These are phyloP conservation scores for Ustilaginoidea virens DNA, from an alignment of 2,329 filamentous ascomycete species.

Conservation along the genomic window DNA sequence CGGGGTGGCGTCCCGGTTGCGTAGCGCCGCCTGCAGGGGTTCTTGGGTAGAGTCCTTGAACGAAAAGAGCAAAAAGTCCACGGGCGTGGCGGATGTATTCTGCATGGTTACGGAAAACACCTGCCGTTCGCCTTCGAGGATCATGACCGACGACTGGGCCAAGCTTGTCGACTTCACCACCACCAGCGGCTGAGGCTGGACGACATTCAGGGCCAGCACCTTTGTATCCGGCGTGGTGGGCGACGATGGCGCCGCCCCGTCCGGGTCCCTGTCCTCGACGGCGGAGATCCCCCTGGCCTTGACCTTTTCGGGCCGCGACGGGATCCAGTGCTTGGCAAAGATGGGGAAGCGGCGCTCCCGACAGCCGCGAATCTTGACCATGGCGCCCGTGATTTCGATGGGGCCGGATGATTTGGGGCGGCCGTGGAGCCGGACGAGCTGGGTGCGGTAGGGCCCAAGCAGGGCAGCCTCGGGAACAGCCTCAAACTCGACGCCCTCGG, in stretches of 20 bases:
- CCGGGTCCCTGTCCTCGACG: conserved; percentile 29
- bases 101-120: conserved; percentile 64
- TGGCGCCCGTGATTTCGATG: conserved; percentile 61
- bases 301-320: conserved; percentile 53
- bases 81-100: conserved; percentile 62
- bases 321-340: conserved; percentile 61
- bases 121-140: conserved; percentile 77
- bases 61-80: conserved; percentile 74
- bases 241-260: conserved; percentile 14
- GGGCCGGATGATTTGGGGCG: conserved; percentile 51
- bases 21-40: conserved; percentile 59
- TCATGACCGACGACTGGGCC: conserved; percentile 75
- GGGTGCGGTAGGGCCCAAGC: conserved; percentile 70
- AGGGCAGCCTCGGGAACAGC: conserved; percentile 47
- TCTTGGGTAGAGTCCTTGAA: conserved; percentile 79
- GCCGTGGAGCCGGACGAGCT: conserved; percentile 58
- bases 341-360: conserved; percentile 72
- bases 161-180: conserved; percentile 62
- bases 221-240: conserved; percentile 29
- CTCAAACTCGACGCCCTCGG: conserved; percentile 58
- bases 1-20: conserved; percentile 60
- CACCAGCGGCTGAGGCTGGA: conserved; percentile 64
- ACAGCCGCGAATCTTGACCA: conserved; percentile 68
- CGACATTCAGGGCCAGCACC: conserved; percentile 53
- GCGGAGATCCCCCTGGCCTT: conserved; percentile 57